Conservation (phyloP, 1,284 basidiomycete species). For the Trichosporon sp. region DNA sequence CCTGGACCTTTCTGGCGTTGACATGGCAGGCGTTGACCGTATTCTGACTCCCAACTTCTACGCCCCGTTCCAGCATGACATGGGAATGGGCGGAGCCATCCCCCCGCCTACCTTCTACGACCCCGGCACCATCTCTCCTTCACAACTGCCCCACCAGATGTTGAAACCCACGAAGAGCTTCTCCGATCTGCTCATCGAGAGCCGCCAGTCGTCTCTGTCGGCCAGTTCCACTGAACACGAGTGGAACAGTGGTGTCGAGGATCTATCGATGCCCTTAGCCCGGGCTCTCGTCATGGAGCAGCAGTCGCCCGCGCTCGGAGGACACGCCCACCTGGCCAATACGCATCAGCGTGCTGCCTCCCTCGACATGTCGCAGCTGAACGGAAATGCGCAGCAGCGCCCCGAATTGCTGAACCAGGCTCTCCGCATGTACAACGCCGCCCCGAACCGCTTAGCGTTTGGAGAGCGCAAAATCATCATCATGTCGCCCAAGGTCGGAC, state of each 20-base stretch:
- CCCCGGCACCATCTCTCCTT: slow-evolving; percentile 48
- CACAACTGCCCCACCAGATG: slow-evolving; percentile 40
- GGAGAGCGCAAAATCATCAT: slow-evolving; percentile 93
- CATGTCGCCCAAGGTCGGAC: slow-evolving; percentile 94
- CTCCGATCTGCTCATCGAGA: slow-evolving; percentile 44
- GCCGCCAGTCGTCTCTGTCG: slow-evolving; percentile 45
- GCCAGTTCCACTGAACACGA: slow-evolving; percentile 46
- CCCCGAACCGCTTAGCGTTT: slow-evolving; percentile 81
- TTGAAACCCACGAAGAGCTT: slow-evolving; percentile 46
- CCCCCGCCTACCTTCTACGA: slow-evolving; percentile 20
- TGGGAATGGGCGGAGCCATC: slow-evolving; percentile 12
- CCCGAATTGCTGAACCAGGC: slow-evolving; percentile 31
- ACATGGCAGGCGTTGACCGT: slow-evolving; percentile 24
- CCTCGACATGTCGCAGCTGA: slow-evolving; percentile 14
- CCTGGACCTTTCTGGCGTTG: slow-evolving; percentile 19
- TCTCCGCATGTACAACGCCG: slow-evolving; percentile 66
- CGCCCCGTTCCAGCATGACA: slow-evolving; percentile 19
- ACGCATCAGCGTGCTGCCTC: slow-evolving; percentile 3
- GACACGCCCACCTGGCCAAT: slow-evolving; percentile 12
- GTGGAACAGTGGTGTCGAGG: slow-evolving; percentile 39
- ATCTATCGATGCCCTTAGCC: slow-evolving; percentile 36
- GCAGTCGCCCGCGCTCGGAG: slow-evolving; percentile 12
- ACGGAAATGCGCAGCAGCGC: slow-evolving; percentile 13
- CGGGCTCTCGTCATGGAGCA: slow-evolving; percentile 33
- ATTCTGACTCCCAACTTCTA: slow-evolving; percentile 34